Base-by-base conservation (phyloP, 345 rosid species). In the Brassica rapa region DNA sequence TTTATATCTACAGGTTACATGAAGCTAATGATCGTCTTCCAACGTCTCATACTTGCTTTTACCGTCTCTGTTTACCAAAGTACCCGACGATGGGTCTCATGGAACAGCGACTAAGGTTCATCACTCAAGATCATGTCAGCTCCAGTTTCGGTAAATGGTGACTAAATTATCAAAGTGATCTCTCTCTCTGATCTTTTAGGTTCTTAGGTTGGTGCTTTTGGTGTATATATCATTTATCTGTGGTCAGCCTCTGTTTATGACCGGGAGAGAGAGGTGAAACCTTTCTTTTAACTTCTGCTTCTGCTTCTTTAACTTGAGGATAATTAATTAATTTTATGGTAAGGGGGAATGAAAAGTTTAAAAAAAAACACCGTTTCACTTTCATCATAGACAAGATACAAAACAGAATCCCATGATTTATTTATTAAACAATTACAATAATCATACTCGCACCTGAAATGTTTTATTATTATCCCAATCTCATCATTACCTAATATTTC, bases 81-180 rank as follows among this genome's bases (percentile, higher is more conserved):
- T 93, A 95, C 71, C 83, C 92, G n/a, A 86, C 89, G 68, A 53
- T 82, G 81, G 75, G 72, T 46, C 75, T 86, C 59, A 91, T 95
- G 98, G 84, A 62, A 71, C 87, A 91, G 56, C 89, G 92, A 4
- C 85, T 95, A 2, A 68, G 77, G 14, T 23, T 90, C 77, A 86
- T 95, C 6, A 82, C 93, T 19, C 98, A 88, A 82, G 99, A 90
- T 53, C 98, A 91, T 78, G 88, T 93, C 33, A 90, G 98, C 76
- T 89, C 93, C 88, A 90, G 99, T 85, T 93, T 95, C n/a, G 99
- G 99, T 51, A 88, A 89, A 24, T 87, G 87, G 89, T 95, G 83
- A 91, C 11, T 5, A 70, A 29, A 12, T 25, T 32, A 33, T 63
- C 68, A 60, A 68, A 21, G 15, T 59, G 68, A 59, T 67, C 14